Conservation (phyloP, 2,329 filamentous ascomycete genomes). For the Phyllosticta paracitricarpa region DNA sequence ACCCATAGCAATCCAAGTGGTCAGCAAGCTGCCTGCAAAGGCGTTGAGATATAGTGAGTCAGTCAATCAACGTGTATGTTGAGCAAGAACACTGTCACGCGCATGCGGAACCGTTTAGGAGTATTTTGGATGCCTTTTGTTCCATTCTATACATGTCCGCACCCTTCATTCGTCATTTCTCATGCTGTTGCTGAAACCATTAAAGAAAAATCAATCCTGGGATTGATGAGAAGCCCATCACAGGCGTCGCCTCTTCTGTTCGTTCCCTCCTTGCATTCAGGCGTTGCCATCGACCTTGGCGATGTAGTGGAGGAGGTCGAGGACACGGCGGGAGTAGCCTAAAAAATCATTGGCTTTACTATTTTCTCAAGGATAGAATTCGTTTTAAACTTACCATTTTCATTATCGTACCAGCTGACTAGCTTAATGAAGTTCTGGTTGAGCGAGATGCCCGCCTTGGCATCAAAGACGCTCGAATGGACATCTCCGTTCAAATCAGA, state of each 20-base stretch:
- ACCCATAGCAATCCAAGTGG: no score
- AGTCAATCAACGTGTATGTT: not conserved
- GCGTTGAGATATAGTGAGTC: not conserved
- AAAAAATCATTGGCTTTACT: not conserved
- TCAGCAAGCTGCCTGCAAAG: no score
- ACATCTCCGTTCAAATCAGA: constrained; percentile 86
- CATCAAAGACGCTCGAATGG: constrained; percentile 96
- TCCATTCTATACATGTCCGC: constrained; percentile 4
- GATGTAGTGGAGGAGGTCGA: constrained; percentile 25
- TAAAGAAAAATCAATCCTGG: not conserved
- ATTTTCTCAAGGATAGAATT: not conserved
- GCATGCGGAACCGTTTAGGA: not conserved
- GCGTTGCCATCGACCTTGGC: constrained; percentile 35
- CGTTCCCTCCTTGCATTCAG: constrained; percentile 22
- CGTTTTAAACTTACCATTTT: constrained; percentile 47
- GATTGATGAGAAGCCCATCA: not conserved
- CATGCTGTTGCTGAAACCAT: constrained; percentile 6
- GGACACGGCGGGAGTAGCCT: not conserved
- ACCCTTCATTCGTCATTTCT: constrained; percentile 7
- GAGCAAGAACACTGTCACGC: not conserved
- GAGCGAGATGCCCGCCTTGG: constrained; percentile 96
- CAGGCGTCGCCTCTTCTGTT: not conserved
- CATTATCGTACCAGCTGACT: constrained; percentile 97
- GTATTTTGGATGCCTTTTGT: not conserved
- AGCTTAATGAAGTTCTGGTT: constrained; percentile 99